Evolutionary conservation across 257 asterid species (phyloP).

Genomic region (Ajuga chamaepitys): DNA sequence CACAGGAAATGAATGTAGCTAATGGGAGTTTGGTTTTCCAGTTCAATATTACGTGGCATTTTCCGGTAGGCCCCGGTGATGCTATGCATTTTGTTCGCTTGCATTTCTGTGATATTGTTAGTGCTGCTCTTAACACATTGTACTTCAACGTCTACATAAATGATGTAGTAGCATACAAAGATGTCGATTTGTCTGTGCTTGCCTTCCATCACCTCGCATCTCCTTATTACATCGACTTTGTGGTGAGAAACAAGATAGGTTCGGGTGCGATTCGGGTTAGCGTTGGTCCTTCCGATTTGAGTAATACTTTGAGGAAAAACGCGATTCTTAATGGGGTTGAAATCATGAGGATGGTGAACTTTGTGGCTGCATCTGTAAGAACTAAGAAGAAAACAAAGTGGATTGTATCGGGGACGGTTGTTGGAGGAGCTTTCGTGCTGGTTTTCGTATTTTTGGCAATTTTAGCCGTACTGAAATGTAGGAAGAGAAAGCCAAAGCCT

Average conservation of each 20-base stretch:
- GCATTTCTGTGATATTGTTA: slow-evolving; percentile 57
- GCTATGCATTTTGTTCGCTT: slow-evolving; percentile 29
- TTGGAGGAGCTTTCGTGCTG: slow-evolving; percentile 43
- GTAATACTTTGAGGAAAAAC: accelerated
- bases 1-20: slow-evolving; percentile 24
- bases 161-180: background rate
- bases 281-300: slow-evolving; percentile 20
- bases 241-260: slow-evolving; percentile 35
- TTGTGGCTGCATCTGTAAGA: background rate
- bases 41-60: slow-evolving; percentile 40
- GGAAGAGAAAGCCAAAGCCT: too few species aligned
- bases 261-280: slow-evolving; percentile 42
- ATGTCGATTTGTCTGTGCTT: background rate
- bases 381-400: background rate
- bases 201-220: background rate
- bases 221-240: slow-evolving; percentile 36
- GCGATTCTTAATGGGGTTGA: slow-evolving; percentile 58
- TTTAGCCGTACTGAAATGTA: too few species aligned
- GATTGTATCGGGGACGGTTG: slow-evolving; percentile 23
- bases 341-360: slow-evolving; percentile 42
- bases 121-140: background rate
- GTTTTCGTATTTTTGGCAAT: too few species aligned
- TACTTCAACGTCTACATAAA: slow-evolving; percentile 26
- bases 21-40: background rate
- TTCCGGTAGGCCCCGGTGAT: slow-evolving; percentile 23